Base-by-base conservation (phyloP, 2,329 filamentous ascomycete genomes). In the Arthrobotrys megalospora region DNA sequence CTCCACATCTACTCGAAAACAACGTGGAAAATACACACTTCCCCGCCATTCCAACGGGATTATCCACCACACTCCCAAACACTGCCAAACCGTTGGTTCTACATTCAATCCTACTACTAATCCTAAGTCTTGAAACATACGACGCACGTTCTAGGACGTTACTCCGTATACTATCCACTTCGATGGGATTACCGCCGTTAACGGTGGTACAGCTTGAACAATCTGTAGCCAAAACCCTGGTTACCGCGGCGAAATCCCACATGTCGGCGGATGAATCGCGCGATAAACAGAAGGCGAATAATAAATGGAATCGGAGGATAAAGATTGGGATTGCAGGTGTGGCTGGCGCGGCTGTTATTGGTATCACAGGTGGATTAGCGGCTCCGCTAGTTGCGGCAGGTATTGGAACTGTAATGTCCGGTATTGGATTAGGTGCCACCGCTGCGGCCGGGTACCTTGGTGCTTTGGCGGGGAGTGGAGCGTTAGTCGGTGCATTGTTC, bases 241-340 rank as follows among this genome's bases (percentile, higher is more conserved):
- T 96, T 0, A 89, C 91, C 81, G 90, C 92, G 41, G 92, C 93
- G n/a, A 88, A 75, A 50, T 38, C 91, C 80, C 88, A 90, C 21
- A 91, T 96, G 86, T 91, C 90, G 0, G 92, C 92, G 0, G 92
- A 94, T 78, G 89, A 91, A 0, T 93, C 96, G 83, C 90, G 90
- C 0, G 89, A 91, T 82, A 92, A 92, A 83, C 90, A 91, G 67
- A 88, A 86, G 0, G 91, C 93, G 69, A 90, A 92, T 77, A 89
- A 88, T 48, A 90, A 90, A 80, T 85, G 86, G n/a, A 84, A 88
- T 16, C 88, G 91, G 52, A 90, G 91, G 83, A 92, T 90, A 89
- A 94, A 94, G 83, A 93, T 97, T 19, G 93, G 94, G 0, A 87
- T 97, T 28, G 95, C 94, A 0, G 93, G 92, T 7, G 93, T 96